phyloP scores from a whole-genome alignment of 2,329 filamentous ascomycete species.

The Cladosporium sp. region DNA sequence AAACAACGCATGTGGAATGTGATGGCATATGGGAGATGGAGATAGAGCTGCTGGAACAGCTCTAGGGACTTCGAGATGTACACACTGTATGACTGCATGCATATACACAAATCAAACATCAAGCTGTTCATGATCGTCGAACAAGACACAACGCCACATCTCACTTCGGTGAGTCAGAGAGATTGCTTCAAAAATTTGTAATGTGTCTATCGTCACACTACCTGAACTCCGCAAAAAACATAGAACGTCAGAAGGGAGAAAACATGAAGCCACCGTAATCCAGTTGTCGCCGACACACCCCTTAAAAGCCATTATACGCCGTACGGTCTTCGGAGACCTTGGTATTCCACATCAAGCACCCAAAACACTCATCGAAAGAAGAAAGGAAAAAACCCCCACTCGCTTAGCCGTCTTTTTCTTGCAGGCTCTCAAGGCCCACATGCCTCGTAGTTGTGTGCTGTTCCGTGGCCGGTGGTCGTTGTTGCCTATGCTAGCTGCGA shows the following conservation, averaged over 20 bases:
- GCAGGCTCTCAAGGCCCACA: not conserved
- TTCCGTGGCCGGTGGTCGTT: not conserved
- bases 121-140: not conserved
- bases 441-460: not conserved
- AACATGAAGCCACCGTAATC: constrained; percentile 17
- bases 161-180: not conserved
- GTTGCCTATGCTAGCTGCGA: not conserved
- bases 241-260: constrained; percentile 5
- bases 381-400: constrained; percentile 11
- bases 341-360: constrained; percentile 13
- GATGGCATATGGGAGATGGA: not conserved
- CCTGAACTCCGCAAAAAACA: not conserved
- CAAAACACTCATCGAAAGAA: constrained; percentile 6
- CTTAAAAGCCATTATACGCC: constrained; percentile 13
- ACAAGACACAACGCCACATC: not conserved
- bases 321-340: constrained; percentile 2
- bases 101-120: not conserved
- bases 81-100: not conserved
- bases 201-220: constrained; percentile 1
- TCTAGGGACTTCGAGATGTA: not conserved
- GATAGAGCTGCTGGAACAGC: not conserved
- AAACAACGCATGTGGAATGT: not conserved
- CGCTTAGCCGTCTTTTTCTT: not conserved
- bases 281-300: constrained; percentile 18
- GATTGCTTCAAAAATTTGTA: not conserved